Evolutionary conservation across 371 early-diverging fungal species (phyloP).

Genomic region (Funneliformis caledonium): DNA sequence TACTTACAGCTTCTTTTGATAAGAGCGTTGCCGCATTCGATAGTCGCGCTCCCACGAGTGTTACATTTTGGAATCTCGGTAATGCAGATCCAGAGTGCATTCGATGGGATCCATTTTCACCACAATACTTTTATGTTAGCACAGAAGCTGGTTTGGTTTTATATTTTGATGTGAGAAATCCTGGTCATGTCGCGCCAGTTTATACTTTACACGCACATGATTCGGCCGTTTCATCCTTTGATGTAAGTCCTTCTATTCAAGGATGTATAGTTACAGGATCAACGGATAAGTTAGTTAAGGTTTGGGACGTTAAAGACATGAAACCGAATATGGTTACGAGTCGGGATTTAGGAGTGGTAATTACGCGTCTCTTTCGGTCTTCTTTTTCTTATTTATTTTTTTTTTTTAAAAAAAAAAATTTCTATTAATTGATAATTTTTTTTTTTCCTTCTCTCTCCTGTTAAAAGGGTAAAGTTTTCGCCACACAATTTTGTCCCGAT

Average conservation of each 20-base stretch:
- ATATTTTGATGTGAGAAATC: conserved; percentile 83
- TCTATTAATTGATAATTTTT: conserved; percentile 5
- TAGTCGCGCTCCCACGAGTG: conserved; percentile 76
- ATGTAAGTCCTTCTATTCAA: conserved; percentile 75
- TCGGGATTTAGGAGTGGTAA: conserved; percentile 75
- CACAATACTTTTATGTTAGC: conserved; percentile 64
- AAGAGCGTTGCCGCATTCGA: conserved; percentile 84
- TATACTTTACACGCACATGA: conserved; percentile 94
- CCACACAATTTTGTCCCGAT: conserved; percentile 86
- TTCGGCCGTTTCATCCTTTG: conserved; percentile 84
- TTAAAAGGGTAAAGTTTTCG: conserved; percentile 82
- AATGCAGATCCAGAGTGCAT: conserved; percentile 88
- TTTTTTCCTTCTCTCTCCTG: not conserved
- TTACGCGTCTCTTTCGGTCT: not conserved
- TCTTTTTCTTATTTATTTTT: conserved; percentile 5
- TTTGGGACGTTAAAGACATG: conserved; percentile 85
- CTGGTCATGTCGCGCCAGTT: conserved; percentile 58
- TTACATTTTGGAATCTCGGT: conserved; percentile 63
- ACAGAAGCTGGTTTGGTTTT: conserved; percentile 89
- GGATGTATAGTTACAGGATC: conserved; percentile 93
- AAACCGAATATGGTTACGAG: conserved; percentile 79
- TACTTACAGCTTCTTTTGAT: conserved; percentile 91
- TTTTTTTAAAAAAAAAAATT: too few species aligned
- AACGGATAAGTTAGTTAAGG: conserved; percentile 86
- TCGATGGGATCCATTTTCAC: conserved; percentile 86